Evolutionary conservation across 163 green algal species (phyloP).

Genomic region (Chlorella variabilis): DNA sequence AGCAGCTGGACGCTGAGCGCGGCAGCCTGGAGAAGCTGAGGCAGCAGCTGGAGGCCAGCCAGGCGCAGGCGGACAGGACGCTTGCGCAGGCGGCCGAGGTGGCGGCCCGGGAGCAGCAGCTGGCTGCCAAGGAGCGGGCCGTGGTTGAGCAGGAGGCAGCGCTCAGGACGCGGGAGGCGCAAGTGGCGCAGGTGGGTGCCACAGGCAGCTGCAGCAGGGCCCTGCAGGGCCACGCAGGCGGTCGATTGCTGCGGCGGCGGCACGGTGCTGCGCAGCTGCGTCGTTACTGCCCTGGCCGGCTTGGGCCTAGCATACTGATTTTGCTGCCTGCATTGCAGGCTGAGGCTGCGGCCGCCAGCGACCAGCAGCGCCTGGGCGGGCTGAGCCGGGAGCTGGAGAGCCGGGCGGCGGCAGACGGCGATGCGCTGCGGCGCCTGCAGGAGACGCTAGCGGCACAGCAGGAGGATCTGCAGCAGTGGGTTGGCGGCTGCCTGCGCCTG

Average conservation of each 20-base stretch:
- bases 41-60: constrained; percentile 25
- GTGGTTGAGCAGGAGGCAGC: constrained; percentile 24
- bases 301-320: no score
- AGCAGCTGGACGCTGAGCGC: constrained; percentile 10
- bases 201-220: not conserved
- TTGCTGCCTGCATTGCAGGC: not conserved
- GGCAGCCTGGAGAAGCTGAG: constrained; percentile 7
- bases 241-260: no score
- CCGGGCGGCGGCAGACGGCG: constrained; percentile 7
- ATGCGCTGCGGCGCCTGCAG: constrained; percentile 30
- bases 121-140: constrained; percentile 18
- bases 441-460: constrained; percentile 27
- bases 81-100: constrained; percentile 24
- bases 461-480: constrained; percentile 31
- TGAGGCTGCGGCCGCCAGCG: not conserved
- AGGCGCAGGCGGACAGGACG: constrained; percentile 10
- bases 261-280: no score
- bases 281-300: no score
- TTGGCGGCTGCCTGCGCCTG: no score
- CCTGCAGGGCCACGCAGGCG: no score
- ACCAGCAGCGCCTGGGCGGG: constrained; percentile 20
- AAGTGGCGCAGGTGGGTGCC: not conserved
- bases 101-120: constrained; percentile 9
- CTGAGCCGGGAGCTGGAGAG: constrained; percentile 30
- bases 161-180: constrained; percentile 28